These are phyloP conservation scores for Colletotrichum kahawae DNA, from an alignment of 2,329 filamentous ascomycete species.

Conservation along the genomic window DNA sequence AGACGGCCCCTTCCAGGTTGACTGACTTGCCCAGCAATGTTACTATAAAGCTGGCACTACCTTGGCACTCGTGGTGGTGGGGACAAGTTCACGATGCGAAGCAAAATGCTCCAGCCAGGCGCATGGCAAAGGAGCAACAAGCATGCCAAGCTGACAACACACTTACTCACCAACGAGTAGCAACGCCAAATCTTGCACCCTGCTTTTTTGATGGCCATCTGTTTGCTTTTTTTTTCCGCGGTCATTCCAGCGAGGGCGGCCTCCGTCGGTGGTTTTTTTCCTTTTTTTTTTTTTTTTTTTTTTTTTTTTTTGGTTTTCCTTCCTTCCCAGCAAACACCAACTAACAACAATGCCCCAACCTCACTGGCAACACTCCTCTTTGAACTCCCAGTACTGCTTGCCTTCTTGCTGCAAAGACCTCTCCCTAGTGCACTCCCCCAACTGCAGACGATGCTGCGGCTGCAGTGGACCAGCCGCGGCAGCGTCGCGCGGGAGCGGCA, in stretches of 20 bases:
- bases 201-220: neutral
- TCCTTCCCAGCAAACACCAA: too few species aligned
- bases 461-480: too few species aligned
- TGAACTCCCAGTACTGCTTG: too few species aligned
- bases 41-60: neutral
- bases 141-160: neutral
- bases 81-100: neutral
- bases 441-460: too few species aligned
- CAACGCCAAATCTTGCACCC: neutral
- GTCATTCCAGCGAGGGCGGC: neutral
- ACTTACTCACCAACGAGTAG: neutral
- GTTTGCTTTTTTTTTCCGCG: neutral
- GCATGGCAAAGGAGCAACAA: neutral
- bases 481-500: too few species aligned
- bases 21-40: neutral
- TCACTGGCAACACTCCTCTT: too few species aligned
- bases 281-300: too few species aligned
- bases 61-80: neutral
- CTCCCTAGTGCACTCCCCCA: too few species aligned
- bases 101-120: neutral
- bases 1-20: neutral
- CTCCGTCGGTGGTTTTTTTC: neutral
- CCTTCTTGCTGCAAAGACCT: too few species aligned
- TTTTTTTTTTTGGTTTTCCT: too few species aligned
- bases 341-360: too few species aligned